These are phyloP conservation scores for Thalassiosira mediterranea DNA, from an alignment of 352 stramenopile genomes.

Conservation along the genomic window DNA sequence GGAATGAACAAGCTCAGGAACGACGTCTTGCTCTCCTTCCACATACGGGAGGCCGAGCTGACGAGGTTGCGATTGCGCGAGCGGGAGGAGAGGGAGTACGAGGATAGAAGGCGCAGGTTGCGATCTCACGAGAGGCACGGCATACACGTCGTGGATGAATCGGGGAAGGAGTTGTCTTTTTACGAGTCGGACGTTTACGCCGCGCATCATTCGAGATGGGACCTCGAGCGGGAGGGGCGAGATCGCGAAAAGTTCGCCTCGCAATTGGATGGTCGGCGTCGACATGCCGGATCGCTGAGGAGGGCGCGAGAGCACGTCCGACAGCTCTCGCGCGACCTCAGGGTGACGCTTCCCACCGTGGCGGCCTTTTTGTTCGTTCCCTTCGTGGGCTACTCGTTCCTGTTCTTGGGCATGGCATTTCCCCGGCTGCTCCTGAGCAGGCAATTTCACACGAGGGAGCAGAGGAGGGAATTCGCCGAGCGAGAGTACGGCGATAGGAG, in stretches of 20 bases:
- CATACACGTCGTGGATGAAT: slow-evolving; percentile 1
- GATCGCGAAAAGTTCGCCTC: neutral
- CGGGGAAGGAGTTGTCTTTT: slow-evolving; percentile 6
- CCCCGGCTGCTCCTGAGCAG: slow-evolving; percentile 34
- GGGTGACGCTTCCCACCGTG: slow-evolving; percentile 28
- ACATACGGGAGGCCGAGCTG: slow-evolving; percentile 27
- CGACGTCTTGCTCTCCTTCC: slow-evolving; percentile 19
- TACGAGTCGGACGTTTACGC: neutral
- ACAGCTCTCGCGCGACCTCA: slow-evolving; percentile 15
- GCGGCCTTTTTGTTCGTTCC: slow-evolving; percentile 31
- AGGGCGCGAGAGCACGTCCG: slow-evolving; percentile 21
- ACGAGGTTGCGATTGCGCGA: slow-evolving; percentile 10
- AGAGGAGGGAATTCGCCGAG: slow-evolving; percentile 26
- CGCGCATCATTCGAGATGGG: too few relatives aligned
- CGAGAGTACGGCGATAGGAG: slow-evolving; percentile 22
- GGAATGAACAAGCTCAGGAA: slow-evolving; percentile 17
- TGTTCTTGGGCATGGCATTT: slow-evolving; percentile 35
- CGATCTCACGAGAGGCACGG: neutral
- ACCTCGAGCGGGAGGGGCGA: too few relatives aligned
- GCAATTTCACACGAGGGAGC: slow-evolving; percentile 37
- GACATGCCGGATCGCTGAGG: too few relatives aligned
- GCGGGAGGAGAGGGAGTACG: neutral
- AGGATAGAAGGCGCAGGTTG: neutral
- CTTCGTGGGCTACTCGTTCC: slow-evolving; percentile 23
- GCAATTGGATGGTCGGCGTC: too few relatives aligned